phyloP scores from a whole-genome alignment of 257 asterid species.

The Mitragyna speciosa region DNA sequence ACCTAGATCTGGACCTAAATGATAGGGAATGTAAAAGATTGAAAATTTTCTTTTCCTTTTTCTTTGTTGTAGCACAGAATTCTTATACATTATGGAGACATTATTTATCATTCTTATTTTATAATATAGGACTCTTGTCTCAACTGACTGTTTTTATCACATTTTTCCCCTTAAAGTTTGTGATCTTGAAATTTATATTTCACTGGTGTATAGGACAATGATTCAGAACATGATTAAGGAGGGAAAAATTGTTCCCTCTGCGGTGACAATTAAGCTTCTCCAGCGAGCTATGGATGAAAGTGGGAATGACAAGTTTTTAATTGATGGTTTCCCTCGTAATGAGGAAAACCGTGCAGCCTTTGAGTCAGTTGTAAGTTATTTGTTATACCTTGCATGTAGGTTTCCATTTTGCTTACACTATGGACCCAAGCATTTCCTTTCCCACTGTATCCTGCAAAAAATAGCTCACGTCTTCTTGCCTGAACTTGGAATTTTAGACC shows the following conservation, averaged over 20 bases:
- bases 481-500: not conserved
- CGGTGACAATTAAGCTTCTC: constrained; percentile 80
- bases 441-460: not conserved
- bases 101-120: not conserved
- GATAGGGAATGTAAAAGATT: not conserved
- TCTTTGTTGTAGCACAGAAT: not conserved
- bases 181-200: not conserved
- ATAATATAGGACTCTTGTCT: not conserved
- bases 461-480: not conserved
- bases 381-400: not conserved
- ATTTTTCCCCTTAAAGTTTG: not conserved
- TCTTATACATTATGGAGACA: not conserved
- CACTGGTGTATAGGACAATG: constrained; percentile 60
- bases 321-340: constrained; percentile 94
- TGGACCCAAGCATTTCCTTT: not conserved
- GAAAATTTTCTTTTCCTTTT: not conserved
- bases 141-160: not conserved
- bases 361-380: constrained; percentile 65
- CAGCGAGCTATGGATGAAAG: constrained; percentile 68
- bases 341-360: constrained; percentile 93
- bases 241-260: constrained; percentile 90
- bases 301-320: constrained; percentile 82
- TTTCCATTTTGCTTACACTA: not conserved
- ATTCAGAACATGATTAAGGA: constrained; percentile 80
- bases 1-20: not conserved